Evolutionary conservation across 2,329 filamentous ascomycete genomes (phyloP).

Genomic region (Penicillium brasilianum): DNA sequence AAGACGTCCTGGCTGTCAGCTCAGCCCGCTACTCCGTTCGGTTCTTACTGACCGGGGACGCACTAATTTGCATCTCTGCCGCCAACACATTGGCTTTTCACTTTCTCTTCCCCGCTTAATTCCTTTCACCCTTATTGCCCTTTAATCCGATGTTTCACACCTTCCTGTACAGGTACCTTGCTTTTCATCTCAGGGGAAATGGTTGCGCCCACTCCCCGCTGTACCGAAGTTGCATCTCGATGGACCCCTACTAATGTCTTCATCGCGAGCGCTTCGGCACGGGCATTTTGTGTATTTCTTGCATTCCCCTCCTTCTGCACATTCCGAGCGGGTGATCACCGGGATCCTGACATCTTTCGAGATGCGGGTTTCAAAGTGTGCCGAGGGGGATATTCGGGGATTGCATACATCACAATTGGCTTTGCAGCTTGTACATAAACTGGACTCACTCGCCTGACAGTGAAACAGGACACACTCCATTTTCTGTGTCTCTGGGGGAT

Average conservation of each 20-base stretch:
- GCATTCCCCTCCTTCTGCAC: conserved; percentile 12
- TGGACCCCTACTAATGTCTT: conserved; percentile 19
- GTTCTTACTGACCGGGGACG: conserved; percentile 6
- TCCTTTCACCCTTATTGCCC: conserved; percentile 34
- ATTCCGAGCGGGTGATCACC: neutral
- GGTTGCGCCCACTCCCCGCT: conserved; percentile 26
- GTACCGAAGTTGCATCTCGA: conserved; percentile 37
- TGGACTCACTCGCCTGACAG: conserved; percentile 23
- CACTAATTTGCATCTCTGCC: conserved; percentile 33
- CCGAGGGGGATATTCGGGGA: conserved; percentile 15
- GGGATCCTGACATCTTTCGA: neutral
- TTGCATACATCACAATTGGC: conserved; percentile 25
- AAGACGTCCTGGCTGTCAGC: conserved; percentile 8
- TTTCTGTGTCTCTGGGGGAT: conserved; percentile 21
- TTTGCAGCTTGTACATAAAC: conserved; percentile 45
- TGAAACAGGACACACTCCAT: conserved; percentile 22
- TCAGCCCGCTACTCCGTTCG: neutral
- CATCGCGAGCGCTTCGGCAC: conserved; percentile 12
- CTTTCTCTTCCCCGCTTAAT: conserved; percentile 33
- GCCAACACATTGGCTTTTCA: conserved; percentile 26
- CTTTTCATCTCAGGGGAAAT: conserved; percentile 24
- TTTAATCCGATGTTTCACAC: conserved; percentile 38
- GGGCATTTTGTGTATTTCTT: conserved; percentile 16
- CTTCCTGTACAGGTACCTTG: conserved; percentile 37
- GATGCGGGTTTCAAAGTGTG: neutral